phyloP scores from a whole-genome alignment of 495 filamentous ascomycete species.

The Monascus purpureus region DNA sequence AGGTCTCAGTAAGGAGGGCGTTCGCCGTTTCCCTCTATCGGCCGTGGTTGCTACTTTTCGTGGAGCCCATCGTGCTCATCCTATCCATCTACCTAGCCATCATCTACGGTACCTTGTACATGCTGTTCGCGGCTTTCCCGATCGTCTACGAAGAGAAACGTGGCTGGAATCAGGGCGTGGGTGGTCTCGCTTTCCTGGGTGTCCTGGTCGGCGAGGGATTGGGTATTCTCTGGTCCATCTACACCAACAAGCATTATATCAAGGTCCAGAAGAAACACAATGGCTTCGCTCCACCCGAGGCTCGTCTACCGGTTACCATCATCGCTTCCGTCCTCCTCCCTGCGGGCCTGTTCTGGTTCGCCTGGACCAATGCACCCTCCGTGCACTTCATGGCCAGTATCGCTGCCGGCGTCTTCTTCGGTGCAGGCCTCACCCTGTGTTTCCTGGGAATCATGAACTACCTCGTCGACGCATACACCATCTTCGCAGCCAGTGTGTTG shows the following conservation, averaged over 20 bases:
- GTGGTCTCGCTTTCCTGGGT: slow-evolving; percentile 56
- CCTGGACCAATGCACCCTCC: slow-evolving; percentile 43
- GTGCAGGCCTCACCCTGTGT: slow-evolving; percentile 52
- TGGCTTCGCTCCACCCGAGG: slow-evolving; percentile 22
- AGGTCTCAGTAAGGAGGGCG: slow-evolving; percentile 18
- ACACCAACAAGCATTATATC: slow-evolving; percentile 23
- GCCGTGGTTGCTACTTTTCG: slow-evolving; percentile 43
- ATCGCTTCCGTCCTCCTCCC: slow-evolving; percentile 19
- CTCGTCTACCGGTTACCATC: slow-evolving; percentile 20
- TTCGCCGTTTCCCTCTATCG: slow-evolving; percentile 29
- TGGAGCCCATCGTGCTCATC: slow-evolving; percentile 45
- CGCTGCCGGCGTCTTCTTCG: slow-evolving; percentile 45
- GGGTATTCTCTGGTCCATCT: slow-evolving; percentile 26
- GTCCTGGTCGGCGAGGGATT: slow-evolving; percentile 62
- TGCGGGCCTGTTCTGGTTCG: slow-evolving; percentile 40
- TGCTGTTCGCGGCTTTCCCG: slow-evolving; percentile 62
- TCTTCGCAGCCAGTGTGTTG: slow-evolving; percentile 58
- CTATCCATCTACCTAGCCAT: slow-evolving; percentile 52
- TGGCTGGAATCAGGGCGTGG: slow-evolving; percentile 49
- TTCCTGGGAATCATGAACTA: slow-evolving; percentile 57
- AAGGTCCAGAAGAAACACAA: slow-evolving; percentile 8
- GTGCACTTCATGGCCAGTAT: slow-evolving; percentile 52
- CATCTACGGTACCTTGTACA: slow-evolving; percentile 55
- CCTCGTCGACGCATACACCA: slow-evolving; percentile 55
- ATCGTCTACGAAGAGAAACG: slow-evolving; percentile 59